phyloP scores from a whole-genome alignment of 1,284 basidiomycete species.

The Coniferiporia weirii region DNA sequence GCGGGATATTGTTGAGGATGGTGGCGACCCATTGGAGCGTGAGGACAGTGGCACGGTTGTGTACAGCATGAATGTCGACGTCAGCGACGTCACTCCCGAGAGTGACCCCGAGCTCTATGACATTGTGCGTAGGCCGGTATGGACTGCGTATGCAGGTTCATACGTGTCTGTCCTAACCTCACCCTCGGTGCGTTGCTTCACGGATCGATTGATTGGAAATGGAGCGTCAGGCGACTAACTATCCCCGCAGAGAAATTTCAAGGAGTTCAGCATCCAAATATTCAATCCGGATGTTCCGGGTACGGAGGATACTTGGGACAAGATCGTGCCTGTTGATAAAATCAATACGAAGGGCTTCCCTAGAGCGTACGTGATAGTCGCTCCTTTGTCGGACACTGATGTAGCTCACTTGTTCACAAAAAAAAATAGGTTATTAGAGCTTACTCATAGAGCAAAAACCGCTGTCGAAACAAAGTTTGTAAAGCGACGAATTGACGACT shows the following conservation, averaged over 20 bases:
- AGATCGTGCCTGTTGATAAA: conserved; percentile 22
- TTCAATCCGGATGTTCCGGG: conserved; percentile 26
- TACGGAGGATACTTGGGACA: conserved; percentile 27
- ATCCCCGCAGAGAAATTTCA: conserved; percentile 22
- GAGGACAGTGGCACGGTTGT: conserved; percentile 16
- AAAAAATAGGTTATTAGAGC: conserved; percentile 20
- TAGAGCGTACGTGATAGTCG: conserved; percentile 31
- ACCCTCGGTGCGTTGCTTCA: conserved; percentile 10
- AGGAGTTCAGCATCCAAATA: conserved; percentile 27
- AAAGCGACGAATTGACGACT: conserved; percentile 41
- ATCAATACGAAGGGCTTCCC: conserved; percentile 25
- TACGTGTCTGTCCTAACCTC: conserved; percentile 14
- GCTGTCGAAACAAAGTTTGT: conserved; percentile 31
- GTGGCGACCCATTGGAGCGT: conserved; percentile 1
- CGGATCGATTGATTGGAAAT: background rate
- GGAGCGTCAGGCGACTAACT: background rate
- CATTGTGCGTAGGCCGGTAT: conserved; percentile 9
- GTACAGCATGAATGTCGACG: conserved; percentile 17
- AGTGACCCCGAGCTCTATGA: conserved; percentile 16
- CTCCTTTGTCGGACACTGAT: background rate
- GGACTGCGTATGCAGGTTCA: conserved; percentile 16
- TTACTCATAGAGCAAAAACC: conserved; percentile 30
- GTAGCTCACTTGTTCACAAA: background rate
- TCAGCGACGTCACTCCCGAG: conserved; percentile 12
- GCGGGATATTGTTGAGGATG: conserved; percentile 19